phyloP scores from a whole-genome alignment of 2,329 filamentous ascomycete species.

The Scedosporium boydii region DNA sequence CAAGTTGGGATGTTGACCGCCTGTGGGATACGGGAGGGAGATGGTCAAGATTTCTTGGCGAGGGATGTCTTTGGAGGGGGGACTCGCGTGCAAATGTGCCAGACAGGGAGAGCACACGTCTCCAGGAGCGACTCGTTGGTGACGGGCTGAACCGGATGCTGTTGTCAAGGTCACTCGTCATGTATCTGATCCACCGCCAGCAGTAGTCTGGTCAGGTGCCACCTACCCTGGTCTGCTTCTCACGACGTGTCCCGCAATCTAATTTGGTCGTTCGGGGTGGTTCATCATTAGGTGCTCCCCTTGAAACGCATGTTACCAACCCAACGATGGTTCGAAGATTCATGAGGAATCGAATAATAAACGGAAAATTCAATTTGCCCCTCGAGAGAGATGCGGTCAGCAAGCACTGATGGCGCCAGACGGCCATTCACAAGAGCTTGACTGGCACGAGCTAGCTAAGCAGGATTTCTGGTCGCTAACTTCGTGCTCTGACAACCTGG shows the following conservation, averaged over 20 bases:
- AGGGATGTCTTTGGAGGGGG: background rate
- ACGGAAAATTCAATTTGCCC: no score
- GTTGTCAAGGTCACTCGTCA: background rate
- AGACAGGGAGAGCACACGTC: background rate
- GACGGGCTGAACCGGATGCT: background rate
- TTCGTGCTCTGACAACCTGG: no score
- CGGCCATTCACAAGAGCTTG: no score
- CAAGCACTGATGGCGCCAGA: no score
- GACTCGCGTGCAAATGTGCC: background rate
- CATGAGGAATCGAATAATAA: no score
- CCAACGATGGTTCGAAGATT: background rate
- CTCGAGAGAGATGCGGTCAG: no score
- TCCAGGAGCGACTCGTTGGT: background rate
- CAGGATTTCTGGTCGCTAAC: background rate
- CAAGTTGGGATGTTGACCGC: background rate
- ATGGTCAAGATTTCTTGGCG: background rate
- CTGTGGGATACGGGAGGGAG: background rate
- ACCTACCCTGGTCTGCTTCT: background rate
- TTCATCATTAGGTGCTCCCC: background rate
- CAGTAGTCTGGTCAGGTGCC: background rate
- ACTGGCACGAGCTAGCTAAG: background rate
- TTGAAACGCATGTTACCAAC: background rate
- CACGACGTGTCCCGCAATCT: background rate
- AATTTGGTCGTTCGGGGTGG: background rate
- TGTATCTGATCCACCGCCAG: background rate